phyloP scores from a whole-genome alignment of 2,329 filamentous ascomycete species.

The Pseudopyrenochaeta lycopersici region DNA sequence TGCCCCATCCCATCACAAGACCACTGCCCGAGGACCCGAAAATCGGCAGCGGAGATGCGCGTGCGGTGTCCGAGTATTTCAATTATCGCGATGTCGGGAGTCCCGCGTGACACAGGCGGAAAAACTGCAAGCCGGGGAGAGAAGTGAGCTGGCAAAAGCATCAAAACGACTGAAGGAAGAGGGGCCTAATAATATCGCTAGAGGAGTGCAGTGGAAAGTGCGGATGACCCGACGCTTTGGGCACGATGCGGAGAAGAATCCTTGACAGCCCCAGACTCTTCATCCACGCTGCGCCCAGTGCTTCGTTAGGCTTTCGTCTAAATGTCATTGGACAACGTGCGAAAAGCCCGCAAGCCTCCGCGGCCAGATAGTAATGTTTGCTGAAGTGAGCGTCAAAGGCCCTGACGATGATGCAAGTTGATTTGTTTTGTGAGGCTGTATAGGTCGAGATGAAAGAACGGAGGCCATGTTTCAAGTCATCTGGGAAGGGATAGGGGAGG shows the following conservation, averaged over 20 bases:
- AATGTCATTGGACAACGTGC: conserved; percentile 20
- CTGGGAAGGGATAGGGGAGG: background rate
- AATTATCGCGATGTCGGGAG: conserved; percentile 8
- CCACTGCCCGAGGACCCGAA: conserved; percentile 17
- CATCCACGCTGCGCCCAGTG: conserved; percentile 30
- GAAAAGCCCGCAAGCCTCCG: conserved; percentile 17
- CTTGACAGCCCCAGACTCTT: conserved; percentile 29
- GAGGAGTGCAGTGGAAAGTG: conserved; percentile 16
- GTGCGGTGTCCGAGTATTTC: conserved; percentile 9
- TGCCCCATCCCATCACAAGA: conserved; percentile 30
- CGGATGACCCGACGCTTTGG: conserved; percentile 43
- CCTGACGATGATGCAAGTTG: background rate
- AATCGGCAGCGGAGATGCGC: conserved; percentile 7
- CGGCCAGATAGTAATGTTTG: conserved; percentile 12
- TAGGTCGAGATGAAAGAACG: background rate
- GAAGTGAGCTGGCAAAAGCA: conserved; percentile 15
- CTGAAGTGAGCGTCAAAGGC: conserved; percentile 3
- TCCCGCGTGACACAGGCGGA: background rate
- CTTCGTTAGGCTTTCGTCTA: conserved; percentile 9
- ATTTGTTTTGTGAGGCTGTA: conserved; percentile 9
- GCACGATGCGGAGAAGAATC: conserved; percentile 44
- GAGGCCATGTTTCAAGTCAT: no score
- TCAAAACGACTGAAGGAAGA: conserved; percentile 19
- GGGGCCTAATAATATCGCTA: conserved; percentile 35
- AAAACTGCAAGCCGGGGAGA: background rate